Evolutionary conservation across 2,329 filamentous ascomycete species (phyloP), one percentile per base, ranked within the genome.

Genomic region (Ophiostoma perfectum): DNA sequence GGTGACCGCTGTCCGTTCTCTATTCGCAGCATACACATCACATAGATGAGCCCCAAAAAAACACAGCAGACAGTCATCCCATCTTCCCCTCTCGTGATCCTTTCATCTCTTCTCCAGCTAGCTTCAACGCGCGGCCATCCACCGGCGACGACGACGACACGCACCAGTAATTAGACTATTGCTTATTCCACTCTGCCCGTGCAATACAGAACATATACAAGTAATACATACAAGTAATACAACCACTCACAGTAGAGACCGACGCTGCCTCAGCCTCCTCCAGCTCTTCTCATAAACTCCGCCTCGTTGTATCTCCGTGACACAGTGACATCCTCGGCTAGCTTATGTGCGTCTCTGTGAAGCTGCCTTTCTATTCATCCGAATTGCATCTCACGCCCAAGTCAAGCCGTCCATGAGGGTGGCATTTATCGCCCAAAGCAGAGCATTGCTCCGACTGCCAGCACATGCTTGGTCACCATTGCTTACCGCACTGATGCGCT

Each of bases 111-210:
- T 27, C 27, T 27, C 27, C 27, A 27, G 27, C 27, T 27, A 27
- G 27, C 27, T 27, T 55, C 49, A 55, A 55, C 49, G 49, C 49
- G 49, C 49, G 49, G 49, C 49, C 49, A 55, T 9, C 49, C 49
- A 55, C 49, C 27, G 14, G 16, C 14, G 18, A 36, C 49, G 49
- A 55, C 49, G 49, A 36, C 49, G 49, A 36, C 49, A 55, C 49
- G 49, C 49, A 36, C 49, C 49, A 55, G 49, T 18, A 55, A 36
- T 55, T 55, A 55, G 47, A 55, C n/a, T 55, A 7, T 18, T 47
- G 14, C 45, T 36, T 64, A n/a, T 16, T 52, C 47, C 47, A 12
- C 47, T 52, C 11, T 41, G 60, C 60, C 60, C 60, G 16, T 36
- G 5, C n/a, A 55, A 14, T 55, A 27, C 27, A 55, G 11, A 27